A percentile compares a stretch with the other conserved stretches of the same genome.
These are phyloP conservation scores for Blastobotrys parvus DNA, from an alignment of 805 yeast genomes.

Conservation along the genomic window DNA sequence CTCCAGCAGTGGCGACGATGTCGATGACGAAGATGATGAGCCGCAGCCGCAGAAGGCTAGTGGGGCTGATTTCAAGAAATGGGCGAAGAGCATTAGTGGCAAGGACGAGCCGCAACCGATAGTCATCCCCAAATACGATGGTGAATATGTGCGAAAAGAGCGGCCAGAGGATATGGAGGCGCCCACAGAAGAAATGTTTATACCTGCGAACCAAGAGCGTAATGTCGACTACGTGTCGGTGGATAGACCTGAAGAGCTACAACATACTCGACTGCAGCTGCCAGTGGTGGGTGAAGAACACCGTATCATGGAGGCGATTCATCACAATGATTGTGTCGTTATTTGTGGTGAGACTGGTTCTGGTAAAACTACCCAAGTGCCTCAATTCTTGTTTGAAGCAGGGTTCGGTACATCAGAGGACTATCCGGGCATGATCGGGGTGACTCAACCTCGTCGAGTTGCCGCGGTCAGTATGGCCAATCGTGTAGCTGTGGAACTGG, in stretches of 20 bases:
- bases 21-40: conserved; percentile 1
- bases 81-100: conserved; percentile 80
- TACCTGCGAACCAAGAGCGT: conserved; percentile 50
- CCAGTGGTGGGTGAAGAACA: conserved; percentile 93
- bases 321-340: conserved; percentile 82
- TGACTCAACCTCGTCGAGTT: conserved; percentile 88
- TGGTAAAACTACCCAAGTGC: conserved; percentile 97
- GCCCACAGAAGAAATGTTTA: conserved; percentile 50
- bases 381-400: conserved; percentile 88
- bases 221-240: conserved; percentile 63
- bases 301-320: conserved; percentile 88
- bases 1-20: conserved; percentile 8
- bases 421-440: conserved; percentile 89
- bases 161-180: conserved; percentile 69
- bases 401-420: conserved; percentile 68
- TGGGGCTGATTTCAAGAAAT: conserved; percentile 67
- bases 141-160: conserved; percentile 45
- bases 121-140: conserved; percentile 40
- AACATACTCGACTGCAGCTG: conserved; percentile 54
- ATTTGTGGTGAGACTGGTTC: conserved; percentile 98
- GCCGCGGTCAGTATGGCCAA: conserved; percentile 80
- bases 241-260: conserved; percentile 56
- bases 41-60: conserved; percentile 14
- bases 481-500: conserved; percentile 77
- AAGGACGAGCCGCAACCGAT: conserved; percentile 56